These are phyloP conservation scores for Termitomyces sp. DNA, from an alignment of 1,284 basidiomycete genomes.

Conservation along the genomic window DNA sequence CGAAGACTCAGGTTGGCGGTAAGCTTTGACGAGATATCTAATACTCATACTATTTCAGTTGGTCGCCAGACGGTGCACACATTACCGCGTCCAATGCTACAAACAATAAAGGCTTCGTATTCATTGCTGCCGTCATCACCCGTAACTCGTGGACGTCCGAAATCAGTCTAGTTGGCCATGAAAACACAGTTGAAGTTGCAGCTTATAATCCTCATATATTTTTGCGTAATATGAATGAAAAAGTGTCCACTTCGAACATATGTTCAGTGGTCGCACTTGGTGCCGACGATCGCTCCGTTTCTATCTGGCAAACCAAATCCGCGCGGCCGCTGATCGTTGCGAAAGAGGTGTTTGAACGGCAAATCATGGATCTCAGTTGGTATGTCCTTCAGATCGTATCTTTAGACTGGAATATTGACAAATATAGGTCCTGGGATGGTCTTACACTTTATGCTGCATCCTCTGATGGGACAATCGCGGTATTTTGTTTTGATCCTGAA, in stretches of 20 bases:
- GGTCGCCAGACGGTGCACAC: conserved; percentile 98
- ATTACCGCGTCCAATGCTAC: conserved; percentile 97
- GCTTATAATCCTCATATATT: conserved; percentile 93
- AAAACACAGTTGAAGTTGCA: conserved; percentile 96
- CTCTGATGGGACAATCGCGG: conserved; percentile 91
- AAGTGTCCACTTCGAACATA: conserved; percentile 72
- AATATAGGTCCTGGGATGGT: conserved; percentile 81
- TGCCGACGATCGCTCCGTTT: conserved; percentile 84
- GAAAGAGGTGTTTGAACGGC: conserved; percentile 90
- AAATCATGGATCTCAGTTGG: conserved; percentile 96
- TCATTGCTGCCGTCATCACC: conserved; percentile 93
- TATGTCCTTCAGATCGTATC: conserved; percentile 30
- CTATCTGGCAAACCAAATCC: conserved; percentile 90
- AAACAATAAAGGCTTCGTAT: conserved; percentile 92
- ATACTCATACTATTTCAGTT: conserved; percentile 44
- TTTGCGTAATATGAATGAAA: conserved; percentile 62
- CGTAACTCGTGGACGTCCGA: conserved; percentile 84
- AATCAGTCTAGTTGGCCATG: conserved; percentile 93
- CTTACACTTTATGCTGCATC: conserved; percentile 91
- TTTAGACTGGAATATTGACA: conserved; percentile 6
- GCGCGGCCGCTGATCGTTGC: conserved; percentile 89
- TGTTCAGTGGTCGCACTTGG: conserved; percentile 87
- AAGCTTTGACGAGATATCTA: not conserved
- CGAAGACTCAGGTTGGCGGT: conserved; percentile 75
- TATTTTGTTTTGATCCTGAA: conserved; percentile 74